phyloP scores from a whole-genome alignment of 495 filamentous ascomycete genomes.

The Saxispiralis lemnorum region DNA sequence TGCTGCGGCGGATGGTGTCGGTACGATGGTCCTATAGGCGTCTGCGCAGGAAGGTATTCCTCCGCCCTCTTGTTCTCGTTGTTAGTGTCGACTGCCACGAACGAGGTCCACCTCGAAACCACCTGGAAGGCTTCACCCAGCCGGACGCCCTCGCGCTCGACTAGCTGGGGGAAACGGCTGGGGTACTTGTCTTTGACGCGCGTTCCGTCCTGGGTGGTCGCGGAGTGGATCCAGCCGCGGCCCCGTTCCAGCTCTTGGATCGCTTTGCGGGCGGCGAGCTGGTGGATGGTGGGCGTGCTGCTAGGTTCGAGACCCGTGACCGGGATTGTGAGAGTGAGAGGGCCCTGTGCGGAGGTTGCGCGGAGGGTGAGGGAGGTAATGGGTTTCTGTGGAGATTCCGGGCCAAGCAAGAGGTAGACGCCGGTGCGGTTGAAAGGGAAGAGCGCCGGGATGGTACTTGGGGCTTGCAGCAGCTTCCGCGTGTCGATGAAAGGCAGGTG shows the following conservation, averaged over 20 bases:
- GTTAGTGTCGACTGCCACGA: conserved; percentile 43
- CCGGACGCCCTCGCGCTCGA: conserved; percentile 42
- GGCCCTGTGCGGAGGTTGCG: conserved; percentile 35
- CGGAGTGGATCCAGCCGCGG: conserved; percentile 41
- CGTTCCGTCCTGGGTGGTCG: conserved; percentile 28
- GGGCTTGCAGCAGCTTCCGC: conserved; percentile 44
- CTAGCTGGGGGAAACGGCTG: conserved; percentile 35
- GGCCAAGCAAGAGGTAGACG: conserved; percentile 44
- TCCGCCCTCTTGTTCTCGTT: not conserved
- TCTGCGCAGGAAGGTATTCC: not conserved
- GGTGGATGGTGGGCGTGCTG: conserved; percentile 43
- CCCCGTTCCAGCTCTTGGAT: conserved; percentile 50
- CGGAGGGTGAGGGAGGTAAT: conserved; percentile 40
- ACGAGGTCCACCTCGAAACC: conserved; percentile 49
- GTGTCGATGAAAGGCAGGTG: conserved; percentile 31
- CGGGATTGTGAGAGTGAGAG: conserved; percentile 44
- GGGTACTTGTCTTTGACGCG: conserved; percentile 32
- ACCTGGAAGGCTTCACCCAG: conserved; percentile 48
- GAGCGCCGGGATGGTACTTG: conserved; percentile 41
- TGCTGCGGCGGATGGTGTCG: too few relatives aligned
- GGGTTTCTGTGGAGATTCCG: conserved; percentile 26
- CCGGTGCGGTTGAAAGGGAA: conserved; percentile 45
- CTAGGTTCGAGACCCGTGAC: conserved; percentile 29
- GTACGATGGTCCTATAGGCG: not conserved
- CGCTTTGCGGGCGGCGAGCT: conserved; percentile 50